Base-by-base conservation (phyloP, 768 basidiomycete genomes). In the Suillus discolor region DNA sequence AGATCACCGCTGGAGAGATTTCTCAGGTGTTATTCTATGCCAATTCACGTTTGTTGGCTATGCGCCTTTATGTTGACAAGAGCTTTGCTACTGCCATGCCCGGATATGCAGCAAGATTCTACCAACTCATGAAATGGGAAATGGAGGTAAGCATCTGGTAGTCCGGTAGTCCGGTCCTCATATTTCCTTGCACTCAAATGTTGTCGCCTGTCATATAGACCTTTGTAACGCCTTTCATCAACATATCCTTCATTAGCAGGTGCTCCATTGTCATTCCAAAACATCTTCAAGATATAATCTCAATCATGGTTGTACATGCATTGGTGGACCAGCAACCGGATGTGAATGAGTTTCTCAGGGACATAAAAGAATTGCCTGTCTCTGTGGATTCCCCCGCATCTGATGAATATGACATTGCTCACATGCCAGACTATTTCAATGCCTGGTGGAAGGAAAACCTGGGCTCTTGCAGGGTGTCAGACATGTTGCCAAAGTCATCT, bases 301-400 rank as follows among this genome's bases (percentile, higher is more conserved):
- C 47, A 23, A 13, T 23, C 7, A 23, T 23, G 45, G n/a, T 11
- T 11, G 41, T 16, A 12, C 47, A 47, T 11, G 11, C n/a, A 47
- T 47, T 47, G 45, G n/a, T 23, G 2, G n/a, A n/a, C n/a, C 45
- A n/a, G n/a, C 45, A 47, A 47, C 45, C 8, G 20, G 45, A 47
- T 11, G n/a, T 47, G 1, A 11, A n/a, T 23, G 9, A 9, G 2
- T 0, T 49, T 12, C 23, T 49, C 1, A 23, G 0, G 11, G 23
- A 49, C 13, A 49, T 49, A 23, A 49, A 51, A 5, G 49, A 23
- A 25, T 51, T 51, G 49, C 3, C 3, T 6, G 4, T 25, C 13
- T 23, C 49, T 28, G 13, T 16, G 5, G 25, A 45, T 20, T n/a
- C 20, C 0, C 3, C 6, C 25, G 0, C 0, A 1, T 15, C 2